phyloP scores from a whole-genome alignment of 305 asterid species.

The Stenogyne calaminthoides region DNA sequence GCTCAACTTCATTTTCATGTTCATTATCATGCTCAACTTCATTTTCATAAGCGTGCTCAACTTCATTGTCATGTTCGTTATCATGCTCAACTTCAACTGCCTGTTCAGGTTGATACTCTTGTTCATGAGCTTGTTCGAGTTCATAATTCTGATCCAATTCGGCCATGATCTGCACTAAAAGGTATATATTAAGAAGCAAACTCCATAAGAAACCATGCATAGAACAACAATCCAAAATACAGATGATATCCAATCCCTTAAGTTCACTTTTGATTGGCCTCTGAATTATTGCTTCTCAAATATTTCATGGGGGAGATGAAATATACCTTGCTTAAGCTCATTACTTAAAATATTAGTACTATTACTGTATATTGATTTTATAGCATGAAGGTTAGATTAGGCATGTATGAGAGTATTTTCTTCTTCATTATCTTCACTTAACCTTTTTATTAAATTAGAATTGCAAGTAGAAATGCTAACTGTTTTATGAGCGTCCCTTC shows the following conservation, averaged over 20 bases:
- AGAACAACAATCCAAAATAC: neutral
- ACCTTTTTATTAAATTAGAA: no score
- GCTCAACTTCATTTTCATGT: conserved; percentile 34
- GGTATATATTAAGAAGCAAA: conserved; percentile 11
- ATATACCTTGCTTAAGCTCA: neutral
- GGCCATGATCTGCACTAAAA: conserved; percentile 41
- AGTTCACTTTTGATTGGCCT: neutral
- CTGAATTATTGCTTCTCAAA: neutral
- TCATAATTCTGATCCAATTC: conserved; percentile 45
- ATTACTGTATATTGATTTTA: neutral
- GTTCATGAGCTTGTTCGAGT: conserved; percentile 31
- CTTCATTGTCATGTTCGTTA: conserved; percentile 29
- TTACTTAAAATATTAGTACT: neutral
- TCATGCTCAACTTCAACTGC: conserved; percentile 27
- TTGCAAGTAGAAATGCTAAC: no score
- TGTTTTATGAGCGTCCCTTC: no score
- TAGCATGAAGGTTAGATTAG: neutral
- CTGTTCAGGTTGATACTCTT: conserved; percentile 38
- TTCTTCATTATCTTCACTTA: conserved; percentile 5
- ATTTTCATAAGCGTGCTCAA: conserved; percentile 29
- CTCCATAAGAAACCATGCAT: neutral
- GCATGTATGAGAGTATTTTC: neutral
- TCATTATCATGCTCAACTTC: conserved; percentile 37
- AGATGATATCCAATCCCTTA: neutral
- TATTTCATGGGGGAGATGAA: neutral